Evolutionary conservation across 495 filamentous ascomycete species (phyloP).

Genomic region (Aspergillus haitiensis): DNA sequence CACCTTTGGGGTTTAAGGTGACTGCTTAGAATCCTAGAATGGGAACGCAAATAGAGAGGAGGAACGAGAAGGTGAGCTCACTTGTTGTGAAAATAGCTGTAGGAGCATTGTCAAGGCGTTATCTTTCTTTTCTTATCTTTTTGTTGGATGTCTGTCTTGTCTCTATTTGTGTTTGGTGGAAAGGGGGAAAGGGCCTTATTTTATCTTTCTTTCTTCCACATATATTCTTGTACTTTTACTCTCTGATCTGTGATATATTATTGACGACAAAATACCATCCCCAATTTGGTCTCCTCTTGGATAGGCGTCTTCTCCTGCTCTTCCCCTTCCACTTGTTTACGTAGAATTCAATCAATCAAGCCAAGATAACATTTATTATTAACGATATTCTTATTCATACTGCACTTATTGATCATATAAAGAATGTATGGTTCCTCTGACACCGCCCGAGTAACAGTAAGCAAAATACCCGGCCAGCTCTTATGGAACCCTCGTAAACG

Average conservation of each 20-base stretch:
- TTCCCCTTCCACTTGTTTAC: too few species aligned
- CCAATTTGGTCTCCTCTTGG: slow-evolving; percentile 8
- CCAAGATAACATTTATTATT: too few species aligned
- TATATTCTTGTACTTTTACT: slow-evolving; percentile 8
- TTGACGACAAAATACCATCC: slow-evolving; percentile 22
- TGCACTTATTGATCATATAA: neutral
- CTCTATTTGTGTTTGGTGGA: slow-evolving; percentile 27
- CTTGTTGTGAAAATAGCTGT: slow-evolving; percentile 30
- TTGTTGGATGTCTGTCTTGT: slow-evolving; percentile 18
- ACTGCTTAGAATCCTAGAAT: slow-evolving; percentile 23
- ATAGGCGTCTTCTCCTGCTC: too few species aligned
- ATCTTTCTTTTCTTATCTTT: slow-evolving; percentile 27
- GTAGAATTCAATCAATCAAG: too few species aligned
- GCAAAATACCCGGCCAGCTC: slow-evolving; percentile 79
- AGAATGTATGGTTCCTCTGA: slow-evolving; percentile 81
- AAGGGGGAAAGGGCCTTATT: slow-evolving; percentile 17
- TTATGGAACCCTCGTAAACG: slow-evolving; percentile 72
- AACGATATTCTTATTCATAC: neutral
- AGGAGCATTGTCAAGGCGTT: slow-evolving; percentile 49
- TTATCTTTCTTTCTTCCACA: slow-evolving; percentile 20
- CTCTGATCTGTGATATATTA: neutral
- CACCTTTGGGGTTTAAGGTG: slow-evolving; percentile 47
- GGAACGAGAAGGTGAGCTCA: slow-evolving; percentile 4
- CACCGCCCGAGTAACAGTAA: slow-evolving; percentile 76
- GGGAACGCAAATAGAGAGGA: too few species aligned